These are phyloP conservation scores for Lasiosphaeris hirsuta DNA, from an alignment of 495 filamentous ascomycete species.

Conservation along the genomic window DNA sequence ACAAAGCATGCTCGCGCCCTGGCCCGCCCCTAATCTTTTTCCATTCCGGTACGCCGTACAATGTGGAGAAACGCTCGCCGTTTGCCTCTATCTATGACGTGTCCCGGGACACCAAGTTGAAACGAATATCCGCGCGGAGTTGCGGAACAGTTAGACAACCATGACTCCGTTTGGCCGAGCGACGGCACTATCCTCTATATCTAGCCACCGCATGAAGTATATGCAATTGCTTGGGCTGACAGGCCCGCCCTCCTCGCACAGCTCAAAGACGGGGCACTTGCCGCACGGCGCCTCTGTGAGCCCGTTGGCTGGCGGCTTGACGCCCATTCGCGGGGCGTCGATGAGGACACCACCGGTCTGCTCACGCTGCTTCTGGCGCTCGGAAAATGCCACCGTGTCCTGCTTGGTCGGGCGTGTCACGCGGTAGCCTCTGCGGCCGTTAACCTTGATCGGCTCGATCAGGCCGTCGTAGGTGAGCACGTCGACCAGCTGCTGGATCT, in stretches of 20 bases:
- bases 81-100: neutral
- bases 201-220: slow-evolving; percentile 84
- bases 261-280: slow-evolving; percentile 85
- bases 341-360: slow-evolving; percentile 21
- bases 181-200: slow-evolving; percentile 21
- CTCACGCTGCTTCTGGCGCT: slow-evolving; percentile 41
- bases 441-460: slow-evolving; percentile 55
- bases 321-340: slow-evolving; percentile 26
- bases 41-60: too few relatives aligned
- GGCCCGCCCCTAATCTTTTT: too few relatives aligned
- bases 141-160: neutral
- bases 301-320: slow-evolving; percentile 50
- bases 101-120: too few relatives aligned
- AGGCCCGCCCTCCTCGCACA: slow-evolving; percentile 83
- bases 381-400: slow-evolving; percentile 31
- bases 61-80: too few relatives aligned
- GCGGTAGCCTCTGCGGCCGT: slow-evolving; percentile 40
- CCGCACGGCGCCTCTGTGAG: slow-evolving; percentile 90
- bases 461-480: slow-evolving; percentile 82
- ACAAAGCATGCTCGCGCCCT: too few relatives aligned
- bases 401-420: slow-evolving; percentile 48
- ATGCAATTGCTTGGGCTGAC: slow-evolving; percentile 87
- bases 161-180: neutral
- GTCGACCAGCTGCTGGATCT: slow-evolving; percentile 77
- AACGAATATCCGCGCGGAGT: too few relatives aligned